These are phyloP conservation scores for Penicillium salamii DNA, from an alignment of 495 filamentous ascomycete genomes.

Conservation along the genomic window DNA sequence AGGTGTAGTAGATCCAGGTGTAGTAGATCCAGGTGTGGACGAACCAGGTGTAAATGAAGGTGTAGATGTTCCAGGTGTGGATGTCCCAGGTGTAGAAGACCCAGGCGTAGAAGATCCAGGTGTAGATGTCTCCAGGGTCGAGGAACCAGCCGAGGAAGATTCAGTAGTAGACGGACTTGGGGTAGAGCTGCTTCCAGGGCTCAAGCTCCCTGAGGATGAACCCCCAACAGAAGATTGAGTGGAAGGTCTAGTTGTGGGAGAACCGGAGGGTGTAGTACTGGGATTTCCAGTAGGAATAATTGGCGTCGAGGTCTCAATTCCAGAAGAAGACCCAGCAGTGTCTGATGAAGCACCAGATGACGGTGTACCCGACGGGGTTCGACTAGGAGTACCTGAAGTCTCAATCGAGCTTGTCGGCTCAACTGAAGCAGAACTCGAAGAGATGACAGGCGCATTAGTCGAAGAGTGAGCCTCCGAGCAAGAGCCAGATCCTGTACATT, in stretches of 20 bases:
- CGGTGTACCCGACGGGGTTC: background rate
- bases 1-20: background rate
- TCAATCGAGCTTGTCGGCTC: background rate
- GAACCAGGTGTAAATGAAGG: background rate
- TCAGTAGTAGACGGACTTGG: too few relatives aligned
- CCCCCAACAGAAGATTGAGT: background rate
- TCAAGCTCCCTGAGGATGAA: background rate
- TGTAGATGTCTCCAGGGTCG: background rate
- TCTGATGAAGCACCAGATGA: background rate
- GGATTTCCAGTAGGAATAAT: background rate
- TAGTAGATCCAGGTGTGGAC: background rate
- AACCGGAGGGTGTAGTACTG: background rate
- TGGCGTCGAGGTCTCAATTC: background rate
- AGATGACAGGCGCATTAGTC: background rate
- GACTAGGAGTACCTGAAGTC: background rate
- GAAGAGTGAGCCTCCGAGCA: background rate
- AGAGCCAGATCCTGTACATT: background rate
- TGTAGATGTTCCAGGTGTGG: background rate
- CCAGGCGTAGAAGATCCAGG: background rate
- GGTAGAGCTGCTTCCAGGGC: too few relatives aligned
- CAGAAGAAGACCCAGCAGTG: background rate
- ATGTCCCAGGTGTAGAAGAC: background rate
- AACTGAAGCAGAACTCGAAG: background rate
- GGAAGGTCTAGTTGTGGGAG: background rate
- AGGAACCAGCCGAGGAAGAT: background rate